Evolutionary conservation across 129 eudicot genomes (phyloP), one percentile per base, ranked within the genome.

Genomic region (Helianthus tuberosus): DNA sequence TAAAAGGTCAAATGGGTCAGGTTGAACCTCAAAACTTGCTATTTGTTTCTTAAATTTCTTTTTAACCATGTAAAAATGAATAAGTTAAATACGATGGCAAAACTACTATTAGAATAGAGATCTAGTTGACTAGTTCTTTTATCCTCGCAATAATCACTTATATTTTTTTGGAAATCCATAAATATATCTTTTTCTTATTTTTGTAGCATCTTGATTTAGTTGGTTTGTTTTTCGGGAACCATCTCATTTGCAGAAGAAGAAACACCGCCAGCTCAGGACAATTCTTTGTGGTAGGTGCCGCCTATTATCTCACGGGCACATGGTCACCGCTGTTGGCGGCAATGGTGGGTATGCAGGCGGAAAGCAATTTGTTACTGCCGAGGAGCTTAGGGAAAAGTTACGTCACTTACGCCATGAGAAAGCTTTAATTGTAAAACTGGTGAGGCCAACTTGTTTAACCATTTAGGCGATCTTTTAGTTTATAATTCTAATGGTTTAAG

Each of bases 311-410:
- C 98, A 93, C 60, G 98, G 98, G 10, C 98, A 88, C 70, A 90
- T 93, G 98, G 87, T 93, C 68, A 93, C 98, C 58, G 98, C 98
- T 55, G 98, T 93, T 44, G 98, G 98, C 67, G 98, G 98, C 51
- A 87, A 93, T 84, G 98, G 98, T 62, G 98, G 98, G 48, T 93
- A 93, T 83, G 63, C 98, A 7, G 98, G 98, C 36, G 97, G 98
- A 65, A 93, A 93, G 75, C 96, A 90, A 54, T 93, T 93, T 86
- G 98, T 93, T 69, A 78, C 97, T 9, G 98, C 98, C 6, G 98
- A 93, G 78, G 90, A 93, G 85, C 98, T 93, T 62, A 90, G 98
- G 5, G 97, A 90, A 55, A 93, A 93, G 80, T 79, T 93, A 25
- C 85, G 90, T 27, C 98, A 93, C 83, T 88, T 93, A 72, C 96